These are phyloP conservation scores for Chloranthus sessilifolius DNA, from an alignment of 164 flowering plant genomes.

Conservation along the genomic window DNA sequence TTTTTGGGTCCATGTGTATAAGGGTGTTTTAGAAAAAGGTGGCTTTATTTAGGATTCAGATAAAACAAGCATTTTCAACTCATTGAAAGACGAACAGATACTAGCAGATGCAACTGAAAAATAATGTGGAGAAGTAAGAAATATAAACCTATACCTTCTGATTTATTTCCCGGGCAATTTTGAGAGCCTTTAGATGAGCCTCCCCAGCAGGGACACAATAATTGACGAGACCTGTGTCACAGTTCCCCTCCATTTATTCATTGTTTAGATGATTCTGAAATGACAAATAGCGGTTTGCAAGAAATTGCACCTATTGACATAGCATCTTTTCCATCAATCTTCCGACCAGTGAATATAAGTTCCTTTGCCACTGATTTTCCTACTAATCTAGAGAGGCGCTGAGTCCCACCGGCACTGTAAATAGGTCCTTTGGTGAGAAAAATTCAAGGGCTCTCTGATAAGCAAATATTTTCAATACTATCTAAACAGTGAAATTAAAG, in stretches of 20 bases:
- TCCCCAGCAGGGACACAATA: constrained; percentile 72
- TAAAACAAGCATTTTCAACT: no score
- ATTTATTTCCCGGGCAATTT: constrained; percentile 75
- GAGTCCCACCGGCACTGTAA: constrained; percentile 91
- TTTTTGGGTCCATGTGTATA: no score
- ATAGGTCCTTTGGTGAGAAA: no score
- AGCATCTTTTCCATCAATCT: constrained; percentile 63
- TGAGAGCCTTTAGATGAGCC: constrained; percentile 79
- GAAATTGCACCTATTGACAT: constrained; percentile 47
- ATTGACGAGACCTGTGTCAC: constrained; percentile 70
- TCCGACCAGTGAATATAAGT: constrained; percentile 84
- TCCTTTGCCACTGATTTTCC: constrained; percentile 85
- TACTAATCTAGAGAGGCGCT: constrained; percentile 80
- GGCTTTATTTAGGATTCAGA: no score
- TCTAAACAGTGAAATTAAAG: no score
- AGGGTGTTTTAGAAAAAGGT: no score
- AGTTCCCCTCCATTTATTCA: constrained; percentile 6
- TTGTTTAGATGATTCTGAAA: background rate
- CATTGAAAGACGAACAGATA: no score
- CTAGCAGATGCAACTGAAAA: no score
- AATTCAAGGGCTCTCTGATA: no score
- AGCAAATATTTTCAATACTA: no score
- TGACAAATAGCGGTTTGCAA: background rate
- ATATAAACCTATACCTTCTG: constrained; percentile 50
- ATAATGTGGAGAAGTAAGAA: no score